A percentile compares a stretch with the other conserved stretches of the same genome.
These are phyloP conservation scores for Diaporthe vexans DNA, from an alignment of 2,329 filamentous ascomycete genomes.

Conservation along the genomic window DNA sequence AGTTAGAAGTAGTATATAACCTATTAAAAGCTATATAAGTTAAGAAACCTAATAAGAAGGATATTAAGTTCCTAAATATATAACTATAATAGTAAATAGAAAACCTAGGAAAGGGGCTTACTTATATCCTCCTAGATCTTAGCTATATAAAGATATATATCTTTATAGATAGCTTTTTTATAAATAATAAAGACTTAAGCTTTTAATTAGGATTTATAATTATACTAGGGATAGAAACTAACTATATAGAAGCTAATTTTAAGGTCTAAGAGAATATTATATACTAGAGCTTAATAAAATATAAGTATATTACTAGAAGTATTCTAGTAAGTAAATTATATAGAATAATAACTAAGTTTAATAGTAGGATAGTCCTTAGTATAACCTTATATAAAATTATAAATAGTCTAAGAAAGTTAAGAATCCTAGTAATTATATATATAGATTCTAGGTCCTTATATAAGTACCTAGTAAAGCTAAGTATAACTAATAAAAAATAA, in stretches of 20 bases:
- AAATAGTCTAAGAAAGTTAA: not conserved
- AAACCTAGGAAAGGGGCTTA: not conserved
- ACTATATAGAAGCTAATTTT: not conserved
- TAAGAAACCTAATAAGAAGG: not conserved
- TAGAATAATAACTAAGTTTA: not conserved
- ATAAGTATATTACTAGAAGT: not conserved
- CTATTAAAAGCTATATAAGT: not conserved
- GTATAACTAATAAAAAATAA: too few relatives aligned
- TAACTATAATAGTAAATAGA: not conserved
- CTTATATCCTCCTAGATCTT: not conserved
- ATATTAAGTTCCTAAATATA: not conserved
- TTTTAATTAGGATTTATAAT: not conserved
- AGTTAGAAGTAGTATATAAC: too few relatives aligned
- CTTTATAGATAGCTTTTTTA: not conserved
- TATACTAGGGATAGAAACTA: not conserved
- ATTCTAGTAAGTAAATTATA: not conserved
- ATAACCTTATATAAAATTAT: too few relatives aligned
- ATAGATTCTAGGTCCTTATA: not conserved
- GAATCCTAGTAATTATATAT: not conserved
- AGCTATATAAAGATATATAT: too few relatives aligned
- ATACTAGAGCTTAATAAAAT: not conserved
- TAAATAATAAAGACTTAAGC: not conserved
- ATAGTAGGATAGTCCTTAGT: not conserved
- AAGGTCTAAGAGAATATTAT: not conserved
- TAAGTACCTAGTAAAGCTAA: not conserved